Conservation (phyloP, 139 green algal species). For the Zygnema circumcarinatum region DNA sequence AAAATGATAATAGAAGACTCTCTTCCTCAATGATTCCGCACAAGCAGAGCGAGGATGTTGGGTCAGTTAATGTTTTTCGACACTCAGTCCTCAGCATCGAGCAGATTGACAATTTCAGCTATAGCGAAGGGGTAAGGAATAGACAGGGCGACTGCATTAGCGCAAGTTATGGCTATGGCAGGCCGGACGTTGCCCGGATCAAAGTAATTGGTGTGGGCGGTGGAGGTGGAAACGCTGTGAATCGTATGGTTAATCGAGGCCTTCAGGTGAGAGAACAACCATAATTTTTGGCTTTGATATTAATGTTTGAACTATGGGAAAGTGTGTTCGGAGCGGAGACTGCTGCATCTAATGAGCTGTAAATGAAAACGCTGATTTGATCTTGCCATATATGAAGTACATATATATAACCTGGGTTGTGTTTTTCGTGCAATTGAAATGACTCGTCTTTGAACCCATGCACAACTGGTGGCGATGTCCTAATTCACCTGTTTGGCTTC, state of each 20-base stretch:
- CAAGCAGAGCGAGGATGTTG: too few relatives aligned
- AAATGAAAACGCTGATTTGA: too few relatives aligned
- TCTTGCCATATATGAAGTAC: conserved; percentile 13
- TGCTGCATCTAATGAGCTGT: neutral
- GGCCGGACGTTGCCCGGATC: neutral
- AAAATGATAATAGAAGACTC: too few relatives aligned
- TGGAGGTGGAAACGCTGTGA: conserved; percentile 94
- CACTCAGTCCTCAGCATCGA: neutral
- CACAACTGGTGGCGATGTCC: too few relatives aligned
- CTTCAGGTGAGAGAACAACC: conserved; percentile 73
- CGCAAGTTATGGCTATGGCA: neutral
- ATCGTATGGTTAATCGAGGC: conserved; percentile 93
- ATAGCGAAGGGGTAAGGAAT: neutral
- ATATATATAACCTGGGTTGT: conserved; percentile 20
- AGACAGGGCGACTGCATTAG: neutral
- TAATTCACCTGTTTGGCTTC: too few relatives aligned
- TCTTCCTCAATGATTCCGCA: too few relatives aligned
- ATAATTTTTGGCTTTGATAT: conserved; percentile 3
- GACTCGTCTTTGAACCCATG: neutral
- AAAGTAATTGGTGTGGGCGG: conserved; percentile 84
- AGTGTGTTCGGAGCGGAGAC: neutral
- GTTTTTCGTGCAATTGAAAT: neutral
- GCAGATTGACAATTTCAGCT: neutral
- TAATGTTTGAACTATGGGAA: conserved; percentile 9
- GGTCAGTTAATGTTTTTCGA: neutral